Percentiles rank a stretch among this genome's conserved stretches.
Evolutionary conservation across 306 rosid genomes (phyloP).

Genomic region (Lithocarpus polystachyus): DNA sequence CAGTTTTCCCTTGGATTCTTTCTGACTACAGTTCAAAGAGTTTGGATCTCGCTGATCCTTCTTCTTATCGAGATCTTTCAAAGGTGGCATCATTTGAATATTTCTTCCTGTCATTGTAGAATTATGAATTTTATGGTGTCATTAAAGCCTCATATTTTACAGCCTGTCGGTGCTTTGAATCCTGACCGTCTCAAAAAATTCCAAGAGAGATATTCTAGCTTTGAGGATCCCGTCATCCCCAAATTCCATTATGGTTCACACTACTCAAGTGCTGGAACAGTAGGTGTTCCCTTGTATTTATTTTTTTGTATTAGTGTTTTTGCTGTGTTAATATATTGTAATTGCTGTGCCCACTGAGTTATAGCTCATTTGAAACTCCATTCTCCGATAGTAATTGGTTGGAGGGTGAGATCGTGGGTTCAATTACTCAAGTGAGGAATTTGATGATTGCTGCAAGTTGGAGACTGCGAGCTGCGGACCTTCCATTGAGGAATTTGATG

Average conservation of each 20-base stretch:
- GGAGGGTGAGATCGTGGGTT: too few species aligned
- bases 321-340: neutral
- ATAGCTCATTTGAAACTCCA: too few species aligned
- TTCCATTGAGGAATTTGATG: neutral
- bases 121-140: constrained; percentile 11
- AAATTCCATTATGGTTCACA: constrained; percentile 98
- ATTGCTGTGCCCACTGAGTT: neutral
- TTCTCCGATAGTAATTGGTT: too few species aligned
- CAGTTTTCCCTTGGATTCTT: constrained; percentile 98
- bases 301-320: constrained; percentile 4
- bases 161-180: constrained; percentile 93
- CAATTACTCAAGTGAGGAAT: too few species aligned
- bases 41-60: constrained; percentile 83
- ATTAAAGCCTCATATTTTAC: constrained; percentile 28
- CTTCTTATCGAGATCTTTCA: constrained; percentile 88
- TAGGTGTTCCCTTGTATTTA: constrained; percentile 35
- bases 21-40: constrained; percentile 83
- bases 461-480: neutral
- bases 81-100: constrained; percentile 55
- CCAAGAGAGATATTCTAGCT: constrained; percentile 89
- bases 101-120: constrained; percentile 20
- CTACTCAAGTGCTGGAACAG: constrained; percentile 99
- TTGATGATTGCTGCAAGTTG: neutral
- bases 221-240: constrained; percentile 93
- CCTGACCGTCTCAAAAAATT: constrained; percentile 75